Conservation (phyloP, 805 yeast genomes). For the Yamadazyma laniorum region DNA sequence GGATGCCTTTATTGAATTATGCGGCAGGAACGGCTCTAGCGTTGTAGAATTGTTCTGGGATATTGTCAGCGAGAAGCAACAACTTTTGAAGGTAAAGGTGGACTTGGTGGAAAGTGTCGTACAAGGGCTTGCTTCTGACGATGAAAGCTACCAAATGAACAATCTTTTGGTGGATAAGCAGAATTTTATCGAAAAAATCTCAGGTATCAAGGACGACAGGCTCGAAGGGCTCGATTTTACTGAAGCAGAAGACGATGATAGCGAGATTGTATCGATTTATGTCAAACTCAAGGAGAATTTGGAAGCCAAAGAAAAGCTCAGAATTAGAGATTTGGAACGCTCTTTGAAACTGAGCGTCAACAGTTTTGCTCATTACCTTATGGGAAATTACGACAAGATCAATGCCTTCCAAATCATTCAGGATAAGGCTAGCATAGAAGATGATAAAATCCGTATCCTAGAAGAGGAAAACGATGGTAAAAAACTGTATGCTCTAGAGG, state of each 20-base stretch:
- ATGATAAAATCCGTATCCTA: neutral
- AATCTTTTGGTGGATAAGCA: slow-evolving; percentile 16
- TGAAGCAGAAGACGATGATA: slow-evolving; percentile 1
- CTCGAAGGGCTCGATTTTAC: slow-evolving; percentile 18
- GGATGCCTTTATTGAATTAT: slow-evolving; percentile 52
- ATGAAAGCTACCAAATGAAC: slow-evolving; percentile 13
- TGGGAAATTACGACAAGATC: slow-evolving; percentile 6
- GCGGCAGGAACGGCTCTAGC: slow-evolving; percentile 77
- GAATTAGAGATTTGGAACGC: slow-evolving; percentile 11
- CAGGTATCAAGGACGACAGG: slow-evolving; percentile 27
- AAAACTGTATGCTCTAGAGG: neutral
- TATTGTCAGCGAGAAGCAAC: slow-evolving; percentile 58
- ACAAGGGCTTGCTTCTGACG: slow-evolving; percentile 15
- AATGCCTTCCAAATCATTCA: neutral
- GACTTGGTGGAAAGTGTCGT: slow-evolving; percentile 55
- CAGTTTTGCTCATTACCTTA: slow-evolving; percentile 17
- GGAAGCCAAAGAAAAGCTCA: slow-evolving; percentile 15
- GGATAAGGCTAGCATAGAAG: neutral
- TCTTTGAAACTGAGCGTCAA: slow-evolving; percentile 11
- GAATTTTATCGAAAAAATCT: slow-evolving; percentile 18
- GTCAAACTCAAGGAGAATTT: slow-evolving; percentile 26
- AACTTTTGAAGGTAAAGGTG: slow-evolving; percentile 54
- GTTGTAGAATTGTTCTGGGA: slow-evolving; percentile 80
- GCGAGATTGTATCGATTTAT: slow-evolving; percentile 22
- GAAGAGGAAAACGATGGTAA: neutral